Evolutionary conservation across 257 asterid genomes (phyloP).

Genomic region (Solanum raphanifolium): DNA sequence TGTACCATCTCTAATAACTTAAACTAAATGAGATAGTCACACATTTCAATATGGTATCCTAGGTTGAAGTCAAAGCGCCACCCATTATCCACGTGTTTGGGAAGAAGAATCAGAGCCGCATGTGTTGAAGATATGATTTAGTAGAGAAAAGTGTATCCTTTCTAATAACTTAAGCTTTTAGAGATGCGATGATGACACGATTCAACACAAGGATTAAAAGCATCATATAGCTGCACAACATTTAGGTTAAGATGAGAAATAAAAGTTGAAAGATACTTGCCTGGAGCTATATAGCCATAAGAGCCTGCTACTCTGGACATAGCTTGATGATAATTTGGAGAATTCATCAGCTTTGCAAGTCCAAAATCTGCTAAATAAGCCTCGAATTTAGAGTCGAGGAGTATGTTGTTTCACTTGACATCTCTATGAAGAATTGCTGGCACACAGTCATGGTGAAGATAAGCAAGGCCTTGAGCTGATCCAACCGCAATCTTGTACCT

Average conservation of each 20-base stretch:
- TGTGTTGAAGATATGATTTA: neutral
- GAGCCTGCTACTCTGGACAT: slow-evolving; percentile 91
- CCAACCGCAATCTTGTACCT: slow-evolving; percentile 89
- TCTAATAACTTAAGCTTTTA: neutral
- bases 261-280: slow-evolving; percentile 26
- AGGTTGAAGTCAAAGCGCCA: neutral
- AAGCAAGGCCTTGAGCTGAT: slow-evolving; percentile 91
- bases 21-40: neutral
- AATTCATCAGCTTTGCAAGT: slow-evolving; percentile 83
- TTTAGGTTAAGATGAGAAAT: neutral
- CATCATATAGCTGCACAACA: neutral
- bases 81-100: neutral
- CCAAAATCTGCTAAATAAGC: slow-evolving; percentile 94
- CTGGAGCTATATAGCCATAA: slow-evolving; percentile 93
- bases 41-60: neutral
- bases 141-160: neutral
- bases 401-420: slow-evolving; percentile 88
- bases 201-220: neutral
- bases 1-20: neutral
- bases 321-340: slow-evolving; percentile 82
- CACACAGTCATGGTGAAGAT: slow-evolving; percentile 84
- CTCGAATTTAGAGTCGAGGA: slow-evolving; percentile 69
- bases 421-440: slow-evolving; percentile 88
- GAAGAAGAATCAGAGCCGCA: neutral
- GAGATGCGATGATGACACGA: neutral